A percentile compares a stretch with the other conserved stretches of the same genome.
Evolutionary conservation across 2,329 filamentous ascomycete species (phyloP).

Genomic region (Aureobasidium sp.): DNA sequence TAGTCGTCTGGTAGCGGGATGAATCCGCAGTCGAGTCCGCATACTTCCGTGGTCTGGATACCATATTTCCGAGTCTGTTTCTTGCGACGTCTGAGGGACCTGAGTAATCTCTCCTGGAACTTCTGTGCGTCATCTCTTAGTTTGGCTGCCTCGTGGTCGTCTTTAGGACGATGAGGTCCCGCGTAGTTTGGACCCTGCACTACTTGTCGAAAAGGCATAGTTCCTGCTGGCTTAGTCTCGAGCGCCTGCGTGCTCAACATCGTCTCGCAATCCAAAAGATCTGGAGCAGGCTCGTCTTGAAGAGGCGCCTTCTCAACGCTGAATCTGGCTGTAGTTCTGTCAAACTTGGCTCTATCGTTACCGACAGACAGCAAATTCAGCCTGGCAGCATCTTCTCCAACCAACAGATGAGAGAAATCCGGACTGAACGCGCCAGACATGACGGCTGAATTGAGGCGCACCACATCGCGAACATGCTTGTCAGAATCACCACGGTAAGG

Average conservation of each 20-base stretch:
- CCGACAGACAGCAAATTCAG: conserved; percentile 46
- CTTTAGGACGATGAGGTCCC: background rate
- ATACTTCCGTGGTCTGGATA: conserved; percentile 24
- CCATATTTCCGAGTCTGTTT: conserved; percentile 13
- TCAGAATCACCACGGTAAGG: conserved; percentile 46
- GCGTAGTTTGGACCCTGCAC: conserved; percentile 39
- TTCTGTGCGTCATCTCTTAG: background rate
- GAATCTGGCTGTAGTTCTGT: conserved; percentile 26
- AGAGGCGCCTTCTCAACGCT: conserved; percentile 19
- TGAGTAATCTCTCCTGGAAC: conserved; percentile 5
- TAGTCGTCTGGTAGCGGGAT: conserved; percentile 26
- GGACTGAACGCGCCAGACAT: conserved; percentile 52
- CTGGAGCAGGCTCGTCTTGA: conserved; percentile 4
- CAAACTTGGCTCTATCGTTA: conserved; percentile 15
- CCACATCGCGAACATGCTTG: conserved; percentile 45
- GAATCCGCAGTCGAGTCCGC: conserved; percentile 25
- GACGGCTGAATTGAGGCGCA: conserved; percentile 45
- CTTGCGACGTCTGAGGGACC: conserved; percentile 12
- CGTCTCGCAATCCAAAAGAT: conserved; percentile 19
- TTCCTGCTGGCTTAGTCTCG: conserved; percentile 32
- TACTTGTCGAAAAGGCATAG: conserved; percentile 38
- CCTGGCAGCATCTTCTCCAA: conserved; percentile 52
- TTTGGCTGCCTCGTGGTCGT: background rate
- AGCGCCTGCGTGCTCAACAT: conserved; percentile 32
- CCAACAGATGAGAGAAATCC: conserved; percentile 48